Evolutionary conservation across 176 grass and related monocot genomes (phyloP).

Genomic region (Aegilops longissima): DNA sequence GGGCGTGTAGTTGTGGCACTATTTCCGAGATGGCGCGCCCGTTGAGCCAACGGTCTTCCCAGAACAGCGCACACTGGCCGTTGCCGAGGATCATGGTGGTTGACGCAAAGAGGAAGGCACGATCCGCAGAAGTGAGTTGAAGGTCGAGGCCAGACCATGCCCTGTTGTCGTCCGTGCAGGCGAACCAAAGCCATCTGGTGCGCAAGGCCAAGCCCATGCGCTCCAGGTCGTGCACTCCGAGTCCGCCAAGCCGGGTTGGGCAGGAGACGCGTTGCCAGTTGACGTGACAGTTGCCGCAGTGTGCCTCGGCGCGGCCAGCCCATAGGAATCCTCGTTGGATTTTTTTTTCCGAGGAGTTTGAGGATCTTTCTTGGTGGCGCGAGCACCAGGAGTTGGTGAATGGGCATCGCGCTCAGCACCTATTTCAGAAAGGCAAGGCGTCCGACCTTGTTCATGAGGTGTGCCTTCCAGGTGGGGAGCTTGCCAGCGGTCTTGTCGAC

Average conservation of each 20-base stretch:
- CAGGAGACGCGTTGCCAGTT: no score
- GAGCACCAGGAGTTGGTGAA: no score
- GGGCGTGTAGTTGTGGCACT: neutral
- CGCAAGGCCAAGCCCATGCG: no score
- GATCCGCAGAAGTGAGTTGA: neutral
- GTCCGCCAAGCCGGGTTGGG: no score
- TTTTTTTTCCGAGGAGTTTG: no score
- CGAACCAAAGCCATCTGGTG: neutral
- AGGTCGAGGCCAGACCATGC: neutral
- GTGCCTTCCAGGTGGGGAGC: neutral
- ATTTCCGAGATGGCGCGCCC: neutral
- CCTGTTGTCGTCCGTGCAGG: neutral
- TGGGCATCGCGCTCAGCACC: no score
- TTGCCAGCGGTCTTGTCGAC: neutral
- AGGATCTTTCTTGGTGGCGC: no score
- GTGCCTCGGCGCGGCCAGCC: no score
- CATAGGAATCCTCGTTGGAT: no score
- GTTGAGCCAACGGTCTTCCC: neutral
- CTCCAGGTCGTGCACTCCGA: no score
- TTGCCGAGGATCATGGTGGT: neutral
- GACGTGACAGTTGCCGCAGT: no score
- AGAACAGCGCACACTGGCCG: neutral
- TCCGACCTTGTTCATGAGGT: neutral
- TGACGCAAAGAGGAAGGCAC: neutral
- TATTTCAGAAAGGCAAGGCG: no score